Base-by-base conservation (phyloP, 441 rosid species). In the Jatropha multifida region DNA sequence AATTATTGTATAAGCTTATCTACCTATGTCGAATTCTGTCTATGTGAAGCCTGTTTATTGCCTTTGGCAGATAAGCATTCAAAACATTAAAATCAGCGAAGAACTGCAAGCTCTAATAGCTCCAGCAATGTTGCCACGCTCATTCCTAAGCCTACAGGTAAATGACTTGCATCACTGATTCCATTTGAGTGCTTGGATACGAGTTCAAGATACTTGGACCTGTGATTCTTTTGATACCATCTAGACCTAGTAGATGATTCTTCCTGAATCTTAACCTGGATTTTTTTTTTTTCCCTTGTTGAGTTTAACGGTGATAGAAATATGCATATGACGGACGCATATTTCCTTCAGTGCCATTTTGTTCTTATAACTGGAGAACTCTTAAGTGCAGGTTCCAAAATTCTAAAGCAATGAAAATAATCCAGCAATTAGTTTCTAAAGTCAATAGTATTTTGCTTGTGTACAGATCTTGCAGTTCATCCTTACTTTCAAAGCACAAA, bases 101-200 rank as follows among this genome's bases (percentile, higher is more conserved):
- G 86, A 88, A 80, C 75, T 93, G 81, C 98, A 93, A 88, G 87
- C 92, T 80, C 78, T 93, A 48, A 88, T 93, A 55, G 90, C 98
- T 84, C 99, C 98, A 65, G 99, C 99, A 4, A 46, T 95, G 68
- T 84, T 91, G 51, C 98, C 99, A 8, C 89, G 99, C 62, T 87
- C 97, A 64, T 90, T 88, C 76, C 69, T 91, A 71, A 94, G 85
- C 83, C 85, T 94, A 59, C 97, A 93, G 94, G 98, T 93, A 64
- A 77, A 40, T 74, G 62, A 64, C 56, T 42, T 15, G 2, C 37
- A 62, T 56, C 42, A 32, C 58, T 8, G 12, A 56, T 46, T 71
- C 41, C 63, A 42, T 14, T 65, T 52, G 51, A 49, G 60, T 56
- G 13, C 11, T 32, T 38, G 60, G 60, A 9, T 20, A 52, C 14